A percentile compares a stretch with the other conserved stretches of the same genome.
These are phyloP conservation scores for Pyrenophora teres DNA, from an alignment of 2,329 filamentous ascomycete species.

Conservation along the genomic window DNA sequence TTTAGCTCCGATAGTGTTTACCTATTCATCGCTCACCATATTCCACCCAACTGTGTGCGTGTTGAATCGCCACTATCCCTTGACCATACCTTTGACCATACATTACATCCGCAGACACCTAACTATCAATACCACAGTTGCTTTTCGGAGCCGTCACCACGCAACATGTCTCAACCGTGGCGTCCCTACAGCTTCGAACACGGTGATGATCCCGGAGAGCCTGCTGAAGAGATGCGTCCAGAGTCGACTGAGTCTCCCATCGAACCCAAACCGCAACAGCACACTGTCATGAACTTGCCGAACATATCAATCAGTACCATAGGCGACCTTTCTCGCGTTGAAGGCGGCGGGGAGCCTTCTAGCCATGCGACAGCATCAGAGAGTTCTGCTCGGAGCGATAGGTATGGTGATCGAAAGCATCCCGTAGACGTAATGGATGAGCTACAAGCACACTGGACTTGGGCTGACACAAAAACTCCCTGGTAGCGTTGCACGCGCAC, in stretches of 20 bases:
- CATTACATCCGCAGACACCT: background rate
- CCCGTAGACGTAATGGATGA: background rate
- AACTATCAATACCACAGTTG: background rate
- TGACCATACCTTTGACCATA: background rate
- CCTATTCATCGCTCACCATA: background rate
- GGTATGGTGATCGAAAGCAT: background rate
- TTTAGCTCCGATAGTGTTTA: conserved; percentile 1
- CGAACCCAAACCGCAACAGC: background rate
- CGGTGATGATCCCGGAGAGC: background rate
- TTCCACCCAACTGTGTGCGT: background rate
- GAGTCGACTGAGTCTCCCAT: background rate
- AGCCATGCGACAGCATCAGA: background rate
- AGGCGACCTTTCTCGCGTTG: background rate
- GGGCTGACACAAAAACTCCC: conserved; percentile 1
- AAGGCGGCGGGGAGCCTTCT: background rate
- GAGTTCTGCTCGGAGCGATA: background rate
- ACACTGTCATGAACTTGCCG: background rate
- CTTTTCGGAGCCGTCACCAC: background rate
- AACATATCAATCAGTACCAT: background rate
- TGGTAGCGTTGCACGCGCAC: conserved; percentile 9
- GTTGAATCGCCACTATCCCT: background rate
- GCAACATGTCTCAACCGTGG: background rate
- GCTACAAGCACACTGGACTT: conserved; percentile 1
- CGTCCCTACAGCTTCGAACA: background rate
- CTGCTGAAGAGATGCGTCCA: background rate